These are phyloP conservation scores for Hypoxylon rubiginosum DNA, from an alignment of 2,329 filamentous ascomycete species.

Conservation along the genomic window DNA sequence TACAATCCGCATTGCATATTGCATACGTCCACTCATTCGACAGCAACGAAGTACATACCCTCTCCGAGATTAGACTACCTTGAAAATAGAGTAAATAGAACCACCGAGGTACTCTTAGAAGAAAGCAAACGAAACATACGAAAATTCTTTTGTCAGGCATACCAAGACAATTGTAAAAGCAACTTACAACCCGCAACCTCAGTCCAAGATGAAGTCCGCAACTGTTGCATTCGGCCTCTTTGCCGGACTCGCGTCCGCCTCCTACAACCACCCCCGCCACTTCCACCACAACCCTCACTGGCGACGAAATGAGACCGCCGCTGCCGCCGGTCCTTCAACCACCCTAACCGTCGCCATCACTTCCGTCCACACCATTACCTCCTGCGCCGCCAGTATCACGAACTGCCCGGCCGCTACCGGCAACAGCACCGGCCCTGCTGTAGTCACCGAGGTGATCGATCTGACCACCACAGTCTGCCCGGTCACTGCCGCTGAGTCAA, in stretches of 20 bases:
- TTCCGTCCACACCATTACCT: constrained; percentile 51
- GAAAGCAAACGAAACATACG: constrained; percentile 32
- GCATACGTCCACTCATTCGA: constrained; percentile 52
- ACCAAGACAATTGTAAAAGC: constrained; percentile 26
- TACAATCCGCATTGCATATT: constrained; percentile 45
- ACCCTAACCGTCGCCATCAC: constrained; percentile 53
- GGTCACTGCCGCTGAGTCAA: constrained; percentile 49
- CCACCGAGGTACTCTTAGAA: constrained; percentile 23
- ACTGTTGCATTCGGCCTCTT: constrained; percentile 52
- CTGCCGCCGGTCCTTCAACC: constrained; percentile 41
- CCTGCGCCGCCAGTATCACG: constrained; percentile 52
- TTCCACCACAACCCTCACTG: constrained; percentile 50
- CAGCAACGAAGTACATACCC: constrained; percentile 49
- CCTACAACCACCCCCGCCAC: constrained; percentile 50
- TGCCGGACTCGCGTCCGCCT: constrained; percentile 51
- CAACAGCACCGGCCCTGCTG: constrained; percentile 48
- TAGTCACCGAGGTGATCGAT: constrained; percentile 55
- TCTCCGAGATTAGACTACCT: constrained; percentile 46
- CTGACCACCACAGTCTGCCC: constrained; percentile 56
- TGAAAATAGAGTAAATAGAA: constrained; percentile 30
- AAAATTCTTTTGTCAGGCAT: constrained; percentile 35
- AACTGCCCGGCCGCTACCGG: constrained; percentile 50
- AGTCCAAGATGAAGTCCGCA: constrained; percentile 53
- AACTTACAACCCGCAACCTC: constrained; percentile 14
- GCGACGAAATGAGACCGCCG: constrained; percentile 48